Evolutionary conservation across 345 rosid genomes (phyloP).

Genomic region (Schrenkiella parvula): DNA sequence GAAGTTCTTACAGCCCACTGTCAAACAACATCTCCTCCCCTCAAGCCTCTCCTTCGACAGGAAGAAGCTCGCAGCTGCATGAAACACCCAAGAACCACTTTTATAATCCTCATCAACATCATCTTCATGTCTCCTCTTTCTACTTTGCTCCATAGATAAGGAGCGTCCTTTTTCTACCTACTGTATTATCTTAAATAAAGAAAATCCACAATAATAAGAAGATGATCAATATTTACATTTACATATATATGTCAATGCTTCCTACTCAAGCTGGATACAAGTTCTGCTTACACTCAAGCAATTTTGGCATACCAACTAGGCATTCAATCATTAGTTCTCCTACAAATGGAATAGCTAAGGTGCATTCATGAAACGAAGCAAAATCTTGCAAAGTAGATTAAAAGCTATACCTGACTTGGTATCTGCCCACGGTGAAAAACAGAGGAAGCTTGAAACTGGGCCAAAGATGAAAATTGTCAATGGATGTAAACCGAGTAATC

Average conservation of each 20-base stretch:
- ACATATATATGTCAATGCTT: too few species aligned
- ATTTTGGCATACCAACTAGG: not conserved
- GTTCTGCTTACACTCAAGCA: too few species aligned
- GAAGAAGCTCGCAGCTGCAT: not conserved
- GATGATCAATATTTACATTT: too few species aligned
- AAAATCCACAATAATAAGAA: not conserved
- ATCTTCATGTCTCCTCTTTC: not conserved
- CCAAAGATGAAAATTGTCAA: slow-evolving; percentile 53
- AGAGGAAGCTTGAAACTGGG: slow-evolving; percentile 49
- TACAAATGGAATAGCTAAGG: too few species aligned
- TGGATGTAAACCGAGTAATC: slow-evolving; percentile 74
- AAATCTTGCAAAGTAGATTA: not conserved
- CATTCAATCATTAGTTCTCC: too few species aligned
- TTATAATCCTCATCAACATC: not conserved
- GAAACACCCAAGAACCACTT: slow-evolving; percentile 5
- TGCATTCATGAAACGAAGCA: not conserved
- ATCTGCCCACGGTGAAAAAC: slow-evolving; percentile 69
- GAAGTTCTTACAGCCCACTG: not conserved
- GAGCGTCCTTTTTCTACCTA: not conserved
- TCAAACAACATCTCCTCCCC: not conserved
- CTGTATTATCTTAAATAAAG: not conserved
- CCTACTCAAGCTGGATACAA: too few species aligned
- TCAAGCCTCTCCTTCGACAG: not conserved
- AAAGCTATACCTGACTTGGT: slow-evolving; percentile 75
- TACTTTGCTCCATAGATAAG: slow-evolving; percentile 11